Evolutionary conservation across 192 early-diverging fungal genomes (phyloP), one percentile per base, ranked within the genome.

Genomic region (Coemansia sp.): DNA sequence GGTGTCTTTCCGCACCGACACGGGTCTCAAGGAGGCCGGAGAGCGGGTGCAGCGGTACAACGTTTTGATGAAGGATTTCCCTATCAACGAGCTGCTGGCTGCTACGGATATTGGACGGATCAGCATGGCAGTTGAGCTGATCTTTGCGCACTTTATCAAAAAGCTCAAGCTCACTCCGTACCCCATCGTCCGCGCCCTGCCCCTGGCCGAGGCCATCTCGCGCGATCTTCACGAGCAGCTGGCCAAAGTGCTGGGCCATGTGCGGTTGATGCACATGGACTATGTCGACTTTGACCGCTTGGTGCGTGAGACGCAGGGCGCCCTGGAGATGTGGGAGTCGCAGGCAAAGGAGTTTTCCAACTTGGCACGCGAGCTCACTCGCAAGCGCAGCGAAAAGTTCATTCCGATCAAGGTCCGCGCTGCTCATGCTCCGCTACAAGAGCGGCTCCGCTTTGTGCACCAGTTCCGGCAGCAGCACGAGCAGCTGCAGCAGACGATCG

Each of bases 11-110:
- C 90, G 93, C 67, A 93, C 97, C 10, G 98, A 99, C 78, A 99
- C 97, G 1, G 95, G 96, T 35, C 85, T 99, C 19, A 98, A 98
- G 77, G 97, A 98, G 72, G 93, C 90, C 1, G 89, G 88, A 6
- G 98, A 99, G 53, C 89, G 87, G 69, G 96, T 98, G 6, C 85
- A 87, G 70, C 95, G 92, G 67, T 99, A 97, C 88, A 99, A 98
- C 75, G 91, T 91, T 70, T 86, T 99, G 39, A 99, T 99, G 96
- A 94, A 93, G 80, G 97, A 99, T 60, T 99, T 99, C 63, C 98
- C 98, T 17, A 79, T 99, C 46, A 95, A 96, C 77, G 98, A 99
- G 75, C 86, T 99, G 38, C 86, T 99, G 55, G 89, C 97, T 6
- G 93, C 96, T 0, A 96, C 96, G 13, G 97, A 99, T 72, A 86